Base-by-base conservation (phyloP, 2,329 filamentous ascomycete genomes). In the Emydomyces testavorans region DNA sequence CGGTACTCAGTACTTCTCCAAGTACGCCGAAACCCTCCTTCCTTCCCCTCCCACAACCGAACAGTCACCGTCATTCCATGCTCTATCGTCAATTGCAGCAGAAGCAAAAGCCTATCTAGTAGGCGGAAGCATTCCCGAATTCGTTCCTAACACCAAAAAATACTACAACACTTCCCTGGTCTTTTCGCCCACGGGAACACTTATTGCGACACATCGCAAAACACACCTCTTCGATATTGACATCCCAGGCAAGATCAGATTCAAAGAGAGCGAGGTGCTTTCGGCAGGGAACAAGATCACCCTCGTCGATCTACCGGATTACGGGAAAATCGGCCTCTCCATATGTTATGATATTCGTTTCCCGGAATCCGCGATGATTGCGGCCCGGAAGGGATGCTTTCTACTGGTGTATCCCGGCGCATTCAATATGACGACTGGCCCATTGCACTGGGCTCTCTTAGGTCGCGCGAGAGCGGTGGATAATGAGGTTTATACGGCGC, bases 311-410 rank as follows among this genome's bases (percentile, higher is more conserved):
- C 71, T 95, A 24, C 86, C 89, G 2, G 87, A 84, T 55, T 94
- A 94, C 65, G 92, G 92, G 51, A 83, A 79, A 63, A 78, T 98
- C 53, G 88, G 79, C 3, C 71, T 98, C 3, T 89, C 85, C 26
- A 96, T 98, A 62, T 98, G 92, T 76, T 98, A 98, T 70, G 92
- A 98, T 67, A 79, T 98, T 48, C 86, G 92, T 34, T 98, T 98
- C 71, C 90, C 92, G 0, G 92, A 96, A 69, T 74, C 94, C 8
- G 92, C 88, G 2, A 92, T 79, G 62, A 82, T 96, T 49, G 90
- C 90, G 0, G 86, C 90, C 16, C 76, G 92, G 26, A 80, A 80
- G 56, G 88, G 83, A n/a, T 83, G 80, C 50, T 98, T 98, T 65
- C 75, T 86, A 38, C 77, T 96, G 46, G 64, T 96, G 15, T 96